Evolutionary conservation across 2,329 filamentous ascomycete genomes (phyloP).

Genomic region (Pseudogymnoascus sp.): DNA sequence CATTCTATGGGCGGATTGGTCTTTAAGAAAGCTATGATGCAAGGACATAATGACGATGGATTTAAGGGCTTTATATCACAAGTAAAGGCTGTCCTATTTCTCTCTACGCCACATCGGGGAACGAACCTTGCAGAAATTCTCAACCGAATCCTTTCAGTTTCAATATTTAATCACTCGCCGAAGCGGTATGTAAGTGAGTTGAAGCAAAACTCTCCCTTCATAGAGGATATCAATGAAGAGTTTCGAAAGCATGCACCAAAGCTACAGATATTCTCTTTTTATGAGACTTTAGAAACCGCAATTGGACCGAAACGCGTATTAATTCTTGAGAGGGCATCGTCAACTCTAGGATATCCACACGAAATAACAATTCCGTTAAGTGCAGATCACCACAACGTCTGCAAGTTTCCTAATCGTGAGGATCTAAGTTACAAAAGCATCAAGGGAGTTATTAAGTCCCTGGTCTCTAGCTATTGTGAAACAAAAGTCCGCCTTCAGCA

Average conservation of each 20-base stretch:
- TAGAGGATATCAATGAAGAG: constrained; percentile 37
- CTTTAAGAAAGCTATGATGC: constrained; percentile 24
- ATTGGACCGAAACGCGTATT: constrained; percentile 19
- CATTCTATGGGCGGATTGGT: constrained; percentile 41
- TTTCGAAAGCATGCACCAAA: constrained; percentile 35
- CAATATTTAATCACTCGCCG: constrained; percentile 20
- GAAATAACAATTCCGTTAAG: constrained; percentile 21
- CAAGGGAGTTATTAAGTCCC: constrained; percentile 17
- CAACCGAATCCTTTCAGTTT: constrained; percentile 30
- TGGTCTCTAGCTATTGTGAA: neutral
- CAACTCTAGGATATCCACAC: constrained; percentile 23
- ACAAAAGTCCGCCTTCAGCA: neutral
- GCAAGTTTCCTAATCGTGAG: constrained; percentile 24
- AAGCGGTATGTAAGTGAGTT: constrained; percentile 36
- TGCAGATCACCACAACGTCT: constrained; percentile 29
- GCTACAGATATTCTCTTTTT: constrained; percentile 38
- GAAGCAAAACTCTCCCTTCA: constrained; percentile 27
- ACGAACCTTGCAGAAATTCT: constrained; percentile 33
- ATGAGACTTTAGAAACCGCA: constrained; percentile 34
- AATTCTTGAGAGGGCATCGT: constrained; percentile 23
- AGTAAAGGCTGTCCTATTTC: constrained; percentile 33
- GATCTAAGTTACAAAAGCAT: constrained; percentile 33
- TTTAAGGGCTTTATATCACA: constrained; percentile 26
- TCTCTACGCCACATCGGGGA: constrained; percentile 37
- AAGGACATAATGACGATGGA: constrained; percentile 22